Conservation (phyloP, 2,329 filamentous ascomycete species). For the Myriosclerotinia scirpicola region DNA sequence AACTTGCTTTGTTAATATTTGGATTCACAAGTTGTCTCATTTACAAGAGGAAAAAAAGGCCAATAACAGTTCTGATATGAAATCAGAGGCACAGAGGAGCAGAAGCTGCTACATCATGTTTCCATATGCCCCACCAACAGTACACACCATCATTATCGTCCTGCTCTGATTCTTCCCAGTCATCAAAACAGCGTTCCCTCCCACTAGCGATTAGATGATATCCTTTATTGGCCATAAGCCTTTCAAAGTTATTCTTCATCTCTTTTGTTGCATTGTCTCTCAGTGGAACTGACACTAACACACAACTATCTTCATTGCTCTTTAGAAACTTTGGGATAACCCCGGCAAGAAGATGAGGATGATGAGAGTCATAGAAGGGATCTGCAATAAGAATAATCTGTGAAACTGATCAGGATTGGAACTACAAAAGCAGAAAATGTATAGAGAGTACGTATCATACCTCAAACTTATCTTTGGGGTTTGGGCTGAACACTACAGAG, state of each 20-base stretch:
- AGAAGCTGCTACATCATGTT: neutral
- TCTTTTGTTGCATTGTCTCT: constrained; percentile 63
- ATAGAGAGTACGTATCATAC: constrained; percentile 23
- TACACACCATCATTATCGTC: constrained; percentile 18
- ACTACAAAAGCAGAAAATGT: constrained; percentile 14
- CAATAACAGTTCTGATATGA: neutral
- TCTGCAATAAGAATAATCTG: constrained; percentile 82
- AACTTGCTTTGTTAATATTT: constrained; percentile 4
- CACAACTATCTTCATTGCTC: constrained; percentile 54
- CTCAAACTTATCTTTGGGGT: constrained; percentile 48
- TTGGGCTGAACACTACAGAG: constrained; percentile 38
- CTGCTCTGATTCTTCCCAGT: constrained; percentile 18
- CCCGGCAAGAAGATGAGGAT: constrained; percentile 71
- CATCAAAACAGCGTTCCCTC: constrained; percentile 18
- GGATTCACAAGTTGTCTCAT: neutral
- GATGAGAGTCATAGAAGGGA: constrained; percentile 80
- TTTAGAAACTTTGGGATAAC: constrained; percentile 70
- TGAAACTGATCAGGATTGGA: neutral
- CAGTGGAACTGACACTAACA: constrained; percentile 78
- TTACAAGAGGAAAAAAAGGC: neutral
- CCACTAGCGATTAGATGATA: constrained; percentile 13
- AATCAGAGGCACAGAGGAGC: neutral
- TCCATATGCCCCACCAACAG: constrained; percentile 27
- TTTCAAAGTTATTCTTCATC: constrained; percentile 15
- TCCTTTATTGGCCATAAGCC: constrained; percentile 4